Conservation (phyloP, 768 basidiomycete genomes). For the Rhodotorula babjevae region DNA sequence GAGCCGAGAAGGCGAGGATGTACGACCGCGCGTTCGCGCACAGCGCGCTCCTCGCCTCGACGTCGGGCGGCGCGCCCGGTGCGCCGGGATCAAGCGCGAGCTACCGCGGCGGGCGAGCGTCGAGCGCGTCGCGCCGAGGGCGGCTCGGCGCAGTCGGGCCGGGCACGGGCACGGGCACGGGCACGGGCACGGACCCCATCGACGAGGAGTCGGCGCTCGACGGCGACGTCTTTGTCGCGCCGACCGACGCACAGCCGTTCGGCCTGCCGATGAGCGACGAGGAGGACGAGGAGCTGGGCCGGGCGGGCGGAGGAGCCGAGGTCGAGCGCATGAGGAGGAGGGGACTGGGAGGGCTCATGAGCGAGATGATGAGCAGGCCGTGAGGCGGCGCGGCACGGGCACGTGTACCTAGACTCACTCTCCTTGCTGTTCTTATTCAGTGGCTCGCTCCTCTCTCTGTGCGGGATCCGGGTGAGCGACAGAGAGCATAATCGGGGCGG, state of each 20-base stretch:
- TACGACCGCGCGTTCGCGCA: conserved; percentile 36
- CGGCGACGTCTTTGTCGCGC: conserved; percentile 27
- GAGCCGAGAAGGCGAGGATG: conserved; percentile 25
- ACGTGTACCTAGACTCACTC: too few species aligned
- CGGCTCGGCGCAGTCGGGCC: background rate
- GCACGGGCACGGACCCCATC: background rate
- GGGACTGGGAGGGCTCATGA: background rate
- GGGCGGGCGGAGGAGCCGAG: background rate
- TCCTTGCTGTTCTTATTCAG: too few species aligned
- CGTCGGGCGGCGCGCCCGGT: background rate
- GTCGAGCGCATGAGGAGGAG: background rate
- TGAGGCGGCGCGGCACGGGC: too few species aligned
- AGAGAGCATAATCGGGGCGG: too few species aligned
- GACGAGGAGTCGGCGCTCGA: conserved; percentile 24
- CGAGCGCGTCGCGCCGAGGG: background rate
- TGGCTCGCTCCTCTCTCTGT: too few species aligned
- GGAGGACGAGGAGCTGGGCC: background rate
- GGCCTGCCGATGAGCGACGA: conserved; percentile 9
- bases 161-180: too few species aligned
- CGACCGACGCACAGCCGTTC: conserved; percentile 27
- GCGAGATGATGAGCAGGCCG: conserved; percentile 5
- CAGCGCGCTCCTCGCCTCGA: background rate
- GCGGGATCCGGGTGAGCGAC: too few species aligned
- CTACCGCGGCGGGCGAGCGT: background rate
- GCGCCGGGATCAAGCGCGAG: too few species aligned